A percentile compares a stretch with the other conserved stretches of the same genome.
These are phyloP conservation scores for Dionaea muscipula DNA, from an alignment of 179 eudicot genomes.

Conservation along the genomic window DNA sequence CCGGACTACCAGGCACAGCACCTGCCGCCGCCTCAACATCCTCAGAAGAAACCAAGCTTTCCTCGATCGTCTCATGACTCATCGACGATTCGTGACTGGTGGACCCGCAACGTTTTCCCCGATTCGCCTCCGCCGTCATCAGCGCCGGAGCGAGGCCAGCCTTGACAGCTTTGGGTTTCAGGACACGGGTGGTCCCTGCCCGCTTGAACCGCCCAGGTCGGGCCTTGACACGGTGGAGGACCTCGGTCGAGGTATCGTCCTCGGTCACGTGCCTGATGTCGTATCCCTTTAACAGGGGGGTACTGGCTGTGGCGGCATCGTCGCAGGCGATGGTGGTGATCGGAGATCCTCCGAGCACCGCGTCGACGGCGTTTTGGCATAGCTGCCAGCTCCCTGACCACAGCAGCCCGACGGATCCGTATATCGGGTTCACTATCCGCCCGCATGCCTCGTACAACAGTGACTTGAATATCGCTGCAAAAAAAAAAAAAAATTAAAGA, in stretches of 20 bases:
- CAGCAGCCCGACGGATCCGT: slow-evolving; percentile 24
- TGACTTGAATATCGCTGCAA: slow-evolving; percentile 23
- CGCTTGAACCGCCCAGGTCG: slow-evolving; percentile 51
- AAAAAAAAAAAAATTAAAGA: background rate
- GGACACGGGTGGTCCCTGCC: slow-evolving; percentile 6
- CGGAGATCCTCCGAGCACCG: slow-evolving; percentile 19
- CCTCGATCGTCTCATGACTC: slow-evolving; percentile 41
- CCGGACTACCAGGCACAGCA: background rate
- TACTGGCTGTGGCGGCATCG: slow-evolving; percentile 25
- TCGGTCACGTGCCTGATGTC: slow-evolving; percentile 67
- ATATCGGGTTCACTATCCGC: slow-evolving; percentile 22
- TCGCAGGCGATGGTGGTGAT: slow-evolving; percentile 32
- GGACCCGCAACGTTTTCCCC: slow-evolving; percentile 15
- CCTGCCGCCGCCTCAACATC: slow-evolving; percentile 12
- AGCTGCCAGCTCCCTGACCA: slow-evolving; percentile 20
- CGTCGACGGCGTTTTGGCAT: slow-evolving; percentile 26
- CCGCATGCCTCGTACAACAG: slow-evolving; percentile 30
- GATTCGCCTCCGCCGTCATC: background rate
- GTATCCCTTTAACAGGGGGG: slow-evolving; percentile 53
- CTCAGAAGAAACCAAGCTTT: slow-evolving; percentile 30
- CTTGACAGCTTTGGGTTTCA: slow-evolving; percentile 21
- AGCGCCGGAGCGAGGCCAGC: background rate
- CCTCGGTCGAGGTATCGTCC: slow-evolving; percentile 24
- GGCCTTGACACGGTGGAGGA: slow-evolving; percentile 36
- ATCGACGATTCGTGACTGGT: slow-evolving; percentile 63